Percentiles rank a stretch among this genome's conserved stretches.
Conservation (phyloP, 352 stramenopile species). For the Pythium angustatum region DNA sequence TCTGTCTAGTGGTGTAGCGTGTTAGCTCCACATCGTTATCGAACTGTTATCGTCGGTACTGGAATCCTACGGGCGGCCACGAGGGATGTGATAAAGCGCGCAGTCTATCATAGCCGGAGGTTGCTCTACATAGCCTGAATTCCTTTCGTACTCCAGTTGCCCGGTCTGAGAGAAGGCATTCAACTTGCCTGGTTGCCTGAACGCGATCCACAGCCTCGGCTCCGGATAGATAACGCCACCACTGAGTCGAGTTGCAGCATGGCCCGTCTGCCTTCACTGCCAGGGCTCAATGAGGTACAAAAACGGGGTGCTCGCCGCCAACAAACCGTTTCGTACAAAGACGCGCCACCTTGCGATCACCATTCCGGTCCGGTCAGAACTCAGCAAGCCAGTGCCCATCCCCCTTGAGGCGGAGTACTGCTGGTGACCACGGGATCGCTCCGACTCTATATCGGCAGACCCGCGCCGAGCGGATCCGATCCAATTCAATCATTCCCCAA, state of each 20-base stretch:
- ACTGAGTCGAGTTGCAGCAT: background rate
- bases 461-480: background rate
- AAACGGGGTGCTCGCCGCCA: background rate
- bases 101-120: no score
- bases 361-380: background rate
- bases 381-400: background rate
- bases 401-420: background rate
- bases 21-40: no score
- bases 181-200: background rate
- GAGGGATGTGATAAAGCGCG: no score
- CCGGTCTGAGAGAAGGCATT: background rate
- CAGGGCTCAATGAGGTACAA: background rate
- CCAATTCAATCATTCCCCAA: background rate
- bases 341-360: background rate
- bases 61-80: no score
- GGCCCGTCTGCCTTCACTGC: background rate
- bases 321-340: background rate
- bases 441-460: background rate
- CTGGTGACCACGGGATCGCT: background rate
- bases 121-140: no score
- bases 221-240: background rate
- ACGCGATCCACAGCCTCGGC: background rate
- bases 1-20: no score
- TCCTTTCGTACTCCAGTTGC: no score
- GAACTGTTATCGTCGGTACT: no score